Base-by-base conservation (phyloP, 352 stramenopile genomes). In the Pythium rishiriense region DNA sequence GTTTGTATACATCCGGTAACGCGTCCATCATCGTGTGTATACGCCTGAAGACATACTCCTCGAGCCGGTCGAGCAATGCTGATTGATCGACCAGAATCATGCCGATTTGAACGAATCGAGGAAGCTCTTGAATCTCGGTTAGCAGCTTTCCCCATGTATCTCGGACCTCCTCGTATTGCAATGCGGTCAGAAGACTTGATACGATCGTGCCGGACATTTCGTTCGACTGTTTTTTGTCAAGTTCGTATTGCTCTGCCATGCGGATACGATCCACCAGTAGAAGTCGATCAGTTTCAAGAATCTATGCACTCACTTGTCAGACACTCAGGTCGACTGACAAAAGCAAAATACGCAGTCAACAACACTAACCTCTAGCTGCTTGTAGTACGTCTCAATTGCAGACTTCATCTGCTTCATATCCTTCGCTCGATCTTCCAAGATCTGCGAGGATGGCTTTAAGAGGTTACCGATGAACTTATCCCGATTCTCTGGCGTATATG, bases 61-160 rank as follows among this genome's bases (percentile, higher is more conserved):
- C 58, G 7, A 91, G 37, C 22, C 74, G 73, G 0, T 58, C 26
- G 6, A 89, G 48, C 28, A 90, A 65, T 3, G 58, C 39, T 2
- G 70, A 58, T 49, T 89, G 81, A 56, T 91, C 78, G n/a, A 91
- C 35, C 0, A 90, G 66, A 25, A 88, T 50, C 12, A 75, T 68
- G 0, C 83, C 83, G 25, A 87, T 56, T 45, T 91, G 79, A 19
- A 88, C 51, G 9, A 80, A 51, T 14, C 51, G 62, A 12, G 65
- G 58, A 4, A 71, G 62, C 11, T 22, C 56, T n/a, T 64, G 60
- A 1, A 74, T 66, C 31, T 90, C 86, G 21, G 69, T 28, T 12
- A 76, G 50, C 12, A 88, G 72, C 9, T 54, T 35, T 24, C 39
- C 42, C 82, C 82, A 91, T 0, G 66, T 74, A 17, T 53, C 61